These are phyloP conservation scores for Oryza rufipogon DNA, from an alignment of 176 grass and related monocot species.

Conservation along the genomic window DNA sequence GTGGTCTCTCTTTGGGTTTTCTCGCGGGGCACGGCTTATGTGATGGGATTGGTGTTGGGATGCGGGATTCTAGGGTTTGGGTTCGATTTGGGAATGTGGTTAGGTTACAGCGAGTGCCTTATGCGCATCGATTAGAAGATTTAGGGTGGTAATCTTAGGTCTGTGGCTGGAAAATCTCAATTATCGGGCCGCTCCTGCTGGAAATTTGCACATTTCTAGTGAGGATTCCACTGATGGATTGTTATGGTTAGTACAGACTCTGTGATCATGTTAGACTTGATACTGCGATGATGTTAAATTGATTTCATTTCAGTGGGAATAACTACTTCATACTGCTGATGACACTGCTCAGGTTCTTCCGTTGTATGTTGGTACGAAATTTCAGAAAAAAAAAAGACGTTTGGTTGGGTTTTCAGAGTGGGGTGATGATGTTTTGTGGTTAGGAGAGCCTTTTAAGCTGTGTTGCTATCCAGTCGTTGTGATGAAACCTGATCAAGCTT, in stretches of 20 bases:
- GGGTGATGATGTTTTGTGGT: neutral
- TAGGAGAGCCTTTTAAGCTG: neutral
- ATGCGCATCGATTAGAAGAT: neutral
- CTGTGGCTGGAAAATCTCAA: neutral
- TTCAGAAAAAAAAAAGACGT: neutral
- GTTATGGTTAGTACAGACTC: neutral
- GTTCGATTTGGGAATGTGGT: neutral
- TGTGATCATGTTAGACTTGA: neutral
- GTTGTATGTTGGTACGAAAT: neutral
- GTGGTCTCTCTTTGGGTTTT: neutral
- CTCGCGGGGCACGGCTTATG: neutral
- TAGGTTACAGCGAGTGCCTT: neutral
- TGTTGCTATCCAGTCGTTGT: neutral
- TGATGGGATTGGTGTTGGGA: neutral
- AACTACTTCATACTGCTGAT: neutral
- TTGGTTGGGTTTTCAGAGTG: neutral
- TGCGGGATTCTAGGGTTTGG: constrained; percentile 29
- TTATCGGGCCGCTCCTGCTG: neutral
- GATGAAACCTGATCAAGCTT: neutral
- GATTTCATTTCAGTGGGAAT: neutral
- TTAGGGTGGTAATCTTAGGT: neutral
- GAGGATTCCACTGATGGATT: neutral
- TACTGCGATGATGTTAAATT: neutral
- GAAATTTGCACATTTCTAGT: neutral
- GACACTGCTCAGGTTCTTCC: neutral